phyloP scores from a whole-genome alignment of 148 eudicot species.

The Diospyros lotus region DNA sequence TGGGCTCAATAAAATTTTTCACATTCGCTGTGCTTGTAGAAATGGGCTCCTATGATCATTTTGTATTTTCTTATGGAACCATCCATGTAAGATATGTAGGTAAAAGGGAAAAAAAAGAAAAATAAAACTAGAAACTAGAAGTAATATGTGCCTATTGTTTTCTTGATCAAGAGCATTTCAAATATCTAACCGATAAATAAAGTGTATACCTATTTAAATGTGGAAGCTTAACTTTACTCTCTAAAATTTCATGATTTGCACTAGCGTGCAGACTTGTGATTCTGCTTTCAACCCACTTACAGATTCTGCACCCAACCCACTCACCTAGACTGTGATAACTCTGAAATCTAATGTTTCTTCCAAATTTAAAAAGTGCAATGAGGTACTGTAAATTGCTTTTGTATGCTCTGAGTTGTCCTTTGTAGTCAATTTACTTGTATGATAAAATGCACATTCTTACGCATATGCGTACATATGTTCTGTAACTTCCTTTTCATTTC shows the following conservation, averaged over 20 bases:
- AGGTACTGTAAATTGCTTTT: not conserved
- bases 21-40: no score
- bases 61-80: no score
- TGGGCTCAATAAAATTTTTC: no score
- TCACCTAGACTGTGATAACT: not conserved
- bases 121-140: no score
- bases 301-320: not conserved
- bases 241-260: no score
- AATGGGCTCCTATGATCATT: no score
- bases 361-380: not conserved
- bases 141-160: not conserved
- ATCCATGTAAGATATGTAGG: no score
- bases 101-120: no score
- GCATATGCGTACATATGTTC: not conserved
- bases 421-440: not conserved
- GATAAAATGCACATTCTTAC: not conserved
- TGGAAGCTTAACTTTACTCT: not conserved
- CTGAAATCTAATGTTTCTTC: not conserved
- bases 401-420: not conserved
- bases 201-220: not conserved
- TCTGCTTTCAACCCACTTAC: not conserved
- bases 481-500: constrained; percentile 13
- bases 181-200: not conserved
- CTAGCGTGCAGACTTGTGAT: no score
- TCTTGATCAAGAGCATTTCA: not conserved